Base-by-base conservation (phyloP, 768 basidiomycete species). In the Lentinula detonsa region DNA sequence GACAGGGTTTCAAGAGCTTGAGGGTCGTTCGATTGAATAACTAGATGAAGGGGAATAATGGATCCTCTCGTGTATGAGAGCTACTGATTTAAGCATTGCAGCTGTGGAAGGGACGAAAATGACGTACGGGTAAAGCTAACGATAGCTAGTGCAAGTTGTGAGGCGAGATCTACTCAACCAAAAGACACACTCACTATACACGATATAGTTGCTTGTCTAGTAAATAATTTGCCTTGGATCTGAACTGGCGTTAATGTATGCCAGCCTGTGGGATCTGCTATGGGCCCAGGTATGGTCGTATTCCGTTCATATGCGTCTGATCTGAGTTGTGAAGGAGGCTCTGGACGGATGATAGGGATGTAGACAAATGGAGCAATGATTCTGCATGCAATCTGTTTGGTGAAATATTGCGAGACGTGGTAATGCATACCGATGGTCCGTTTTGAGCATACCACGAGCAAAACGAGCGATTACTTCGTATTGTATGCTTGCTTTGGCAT, bases 191-290 rank as follows among this genome's bases (percentile, higher is more conserved):
- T 33, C 55, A 76, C 75, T 8, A 65, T 73, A 57, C 73, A 75
- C 51, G 71, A 39, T 39, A 39, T 39, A 8, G 37, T 74, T 15
- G 72, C 63, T 59, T 71, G 70, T 9, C 61, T 65, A 34, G 68
- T 69, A 61, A 76, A 75, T 8, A 79, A 64, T 28, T 67, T 71
- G 2, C 76, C 77, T 51, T 68, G 72, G 46, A 74, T 59, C 52
- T 61, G 63, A 4, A 70, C 55, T 5, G 69, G 63, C 2, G 65
- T 62, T 10, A 74, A 64, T 10, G 75, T 67, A 45, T 72, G 74
- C 78, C 75, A 78, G 4, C 76, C 75, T 21, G 66, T 64, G 1
- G 74, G 74, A 63, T 80, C 77, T 4, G 64, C 74, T 7, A 69
- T 68, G 7, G 77, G 78, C 3, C 75, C 73, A 10, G 70, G 48